Percentiles rank a stretch among this genome's conserved stretches.
Conservation (phyloP, 140 eudicot genomes). For the Bidens hawaiensis region DNA sequence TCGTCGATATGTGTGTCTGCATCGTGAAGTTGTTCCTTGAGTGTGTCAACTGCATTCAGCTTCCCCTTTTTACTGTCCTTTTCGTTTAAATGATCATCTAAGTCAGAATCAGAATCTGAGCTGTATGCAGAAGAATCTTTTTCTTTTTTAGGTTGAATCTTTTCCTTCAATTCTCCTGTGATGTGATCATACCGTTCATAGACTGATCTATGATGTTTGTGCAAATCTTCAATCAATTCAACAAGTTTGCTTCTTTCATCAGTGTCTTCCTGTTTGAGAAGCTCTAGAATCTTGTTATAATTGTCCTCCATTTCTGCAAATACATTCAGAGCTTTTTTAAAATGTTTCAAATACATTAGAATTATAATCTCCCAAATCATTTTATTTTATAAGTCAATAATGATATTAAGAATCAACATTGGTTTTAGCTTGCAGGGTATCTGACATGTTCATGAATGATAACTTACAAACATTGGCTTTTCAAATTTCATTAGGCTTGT, state of each 20-base stretch:
- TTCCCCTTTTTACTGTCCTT: conserved; percentile 53
- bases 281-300: conserved; percentile 56
- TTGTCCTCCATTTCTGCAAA: conserved; percentile 67
- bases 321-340: conserved; percentile 9
- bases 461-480: not conserved
- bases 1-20: conserved; percentile 45
- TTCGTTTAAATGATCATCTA: no score
- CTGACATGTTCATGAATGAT: conserved; percentile 4
- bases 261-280: conserved; percentile 46
- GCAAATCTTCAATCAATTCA: conserved; percentile 47
- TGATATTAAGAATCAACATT: not conserved
- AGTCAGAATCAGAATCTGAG: conserved; percentile 78
- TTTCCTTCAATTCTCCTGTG: conserved; percentile 40
- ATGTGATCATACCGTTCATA: conserved; percentile 44
- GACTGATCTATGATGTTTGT: conserved; percentile 51
- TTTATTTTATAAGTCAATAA: not conserved
- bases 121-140: conserved; percentile 49
- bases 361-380: not conserved
- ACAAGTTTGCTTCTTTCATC: conserved; percentile 35
- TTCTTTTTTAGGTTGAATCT: conserved; percentile 38
- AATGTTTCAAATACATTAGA: not conserved
- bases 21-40: conserved; percentile 50
- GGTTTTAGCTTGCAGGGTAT: not conserved
- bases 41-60: conserved; percentile 22
- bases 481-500: no score